Percentiles rank a stretch among this genome's conserved stretches.
Conservation (phyloP, 2,329 filamentous ascomycete species). For the Hymenoscyphus occultus region DNA sequence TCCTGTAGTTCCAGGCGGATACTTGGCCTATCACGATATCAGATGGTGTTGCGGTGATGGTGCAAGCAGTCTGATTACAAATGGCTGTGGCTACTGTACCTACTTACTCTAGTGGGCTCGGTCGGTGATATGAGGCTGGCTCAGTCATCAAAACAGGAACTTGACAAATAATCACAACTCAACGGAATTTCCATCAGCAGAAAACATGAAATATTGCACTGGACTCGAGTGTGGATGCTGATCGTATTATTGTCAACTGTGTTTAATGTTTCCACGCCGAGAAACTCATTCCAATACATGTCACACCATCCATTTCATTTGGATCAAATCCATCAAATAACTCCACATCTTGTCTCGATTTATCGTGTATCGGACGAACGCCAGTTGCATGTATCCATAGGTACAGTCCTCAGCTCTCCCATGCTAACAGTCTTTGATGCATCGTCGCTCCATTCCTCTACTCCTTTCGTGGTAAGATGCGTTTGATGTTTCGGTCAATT, state of each 20-base stretch:
- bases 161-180: neutral
- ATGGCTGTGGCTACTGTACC: neutral
- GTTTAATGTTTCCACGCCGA: neutral
- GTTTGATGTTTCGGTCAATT: slow-evolving; percentile 24
- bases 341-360: neutral
- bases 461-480: slow-evolving; percentile 9
- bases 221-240: neutral
- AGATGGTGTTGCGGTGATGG: neutral
- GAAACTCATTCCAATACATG: neutral
- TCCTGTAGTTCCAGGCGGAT: neutral
- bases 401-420: neutral
- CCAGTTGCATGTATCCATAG: neutral
- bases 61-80: slow-evolving; percentile 2
- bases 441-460: neutral
- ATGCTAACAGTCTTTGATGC: neutral
- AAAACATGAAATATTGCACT: neutral
- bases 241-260: neutral
- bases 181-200: neutral
- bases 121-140: neutral
- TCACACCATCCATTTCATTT: neutral
- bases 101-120: neutral
- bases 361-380: slow-evolving; percentile 1
- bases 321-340: neutral
- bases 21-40: neutral
- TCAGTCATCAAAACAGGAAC: neutral